These are phyloP conservation scores for Stagonosporopsis tanaceti DNA, from an alignment of 2,329 filamentous ascomycete species.

Conservation along the genomic window DNA sequence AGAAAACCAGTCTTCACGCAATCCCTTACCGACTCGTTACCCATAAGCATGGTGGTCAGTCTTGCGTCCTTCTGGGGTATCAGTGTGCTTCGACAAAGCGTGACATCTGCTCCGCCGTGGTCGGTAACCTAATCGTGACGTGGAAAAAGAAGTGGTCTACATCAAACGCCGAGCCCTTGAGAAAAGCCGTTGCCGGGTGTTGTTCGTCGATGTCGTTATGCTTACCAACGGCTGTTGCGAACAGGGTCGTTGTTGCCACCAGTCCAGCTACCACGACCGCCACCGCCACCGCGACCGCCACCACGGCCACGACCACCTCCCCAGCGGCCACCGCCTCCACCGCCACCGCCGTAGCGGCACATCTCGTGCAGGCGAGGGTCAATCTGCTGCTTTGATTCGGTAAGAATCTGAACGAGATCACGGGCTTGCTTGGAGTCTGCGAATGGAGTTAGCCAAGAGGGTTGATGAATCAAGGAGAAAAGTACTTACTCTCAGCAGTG, in stretches of 20 bases:
- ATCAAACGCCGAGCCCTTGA: conserved; percentile 32
- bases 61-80: conserved; percentile 41
- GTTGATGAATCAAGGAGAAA: too few species aligned
- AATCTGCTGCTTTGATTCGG: conserved; percentile 97
- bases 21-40: conserved; percentile 18
- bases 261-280: conserved; percentile 52
- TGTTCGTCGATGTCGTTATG: conserved; percentile 5
- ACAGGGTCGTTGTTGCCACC: conserved; percentile 51
- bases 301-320: conserved; percentile 74
- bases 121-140: conserved; percentile 26
- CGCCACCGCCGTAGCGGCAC: conserved; percentile 88
- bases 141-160: conserved; percentile 35
- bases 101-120: conserved; percentile 30
- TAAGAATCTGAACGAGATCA: conserved; percentile 91
- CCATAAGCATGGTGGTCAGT: conserved; percentile 25
- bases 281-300: conserved; percentile 61
- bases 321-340: conserved; percentile 74
- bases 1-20: conserved; percentile 42
- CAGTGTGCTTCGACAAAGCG: conserved; percentile 35
- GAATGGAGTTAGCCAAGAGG: conserved; percentile 39
- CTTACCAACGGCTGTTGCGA: conserved; percentile 53
- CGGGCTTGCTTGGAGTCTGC: conserved; percentile 73
- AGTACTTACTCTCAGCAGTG: conserved; percentile 93
- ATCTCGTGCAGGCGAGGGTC: conserved; percentile 96
- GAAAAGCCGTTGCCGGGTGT: conserved; percentile 16